A percentile compares a stretch with the other conserved stretches of the same genome.
These are phyloP conservation scores for Ascochyta fabae DNA, from an alignment of 2,329 filamentous ascomycete genomes.

Conservation along the genomic window DNA sequence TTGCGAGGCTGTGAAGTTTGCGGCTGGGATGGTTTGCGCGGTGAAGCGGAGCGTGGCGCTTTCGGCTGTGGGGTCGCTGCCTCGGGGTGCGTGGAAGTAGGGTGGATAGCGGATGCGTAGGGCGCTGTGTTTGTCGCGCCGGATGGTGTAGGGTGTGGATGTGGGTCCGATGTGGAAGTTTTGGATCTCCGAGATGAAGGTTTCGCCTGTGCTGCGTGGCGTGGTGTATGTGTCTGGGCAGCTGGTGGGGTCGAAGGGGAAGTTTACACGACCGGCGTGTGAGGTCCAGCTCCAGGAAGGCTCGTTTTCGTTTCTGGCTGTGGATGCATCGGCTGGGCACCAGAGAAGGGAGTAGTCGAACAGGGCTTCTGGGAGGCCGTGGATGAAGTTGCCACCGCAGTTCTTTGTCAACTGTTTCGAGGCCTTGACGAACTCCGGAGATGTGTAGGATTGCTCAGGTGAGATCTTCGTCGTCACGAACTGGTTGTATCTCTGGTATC, in stretches of 20 bases:
- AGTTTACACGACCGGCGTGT: constrained; percentile 36
- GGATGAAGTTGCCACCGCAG: constrained; percentile 39
- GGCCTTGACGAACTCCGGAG: constrained; percentile 31
- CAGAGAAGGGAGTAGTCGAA: constrained; percentile 44
- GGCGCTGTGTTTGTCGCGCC: constrained; percentile 31
- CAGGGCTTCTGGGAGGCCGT: constrained; percentile 40
- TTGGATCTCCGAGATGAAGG: constrained; percentile 39
- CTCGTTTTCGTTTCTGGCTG: constrained; percentile 23
- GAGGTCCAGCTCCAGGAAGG: constrained; percentile 46
- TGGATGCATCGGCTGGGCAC: constrained; percentile 35
- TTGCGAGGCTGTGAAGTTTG: constrained; percentile 35
- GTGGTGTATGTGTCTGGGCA: constrained; percentile 36
- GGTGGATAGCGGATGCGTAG: constrained; percentile 36
- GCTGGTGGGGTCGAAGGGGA: constrained; percentile 44
- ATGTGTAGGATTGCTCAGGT: constrained; percentile 16
- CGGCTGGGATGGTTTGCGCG: constrained; percentile 32
- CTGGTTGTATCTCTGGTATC: constrained; percentile 42
- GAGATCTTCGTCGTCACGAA: constrained; percentile 34
- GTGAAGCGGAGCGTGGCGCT: constrained; percentile 37
- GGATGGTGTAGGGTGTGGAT: constrained; percentile 34
- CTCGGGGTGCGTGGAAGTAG: constrained; percentile 34
- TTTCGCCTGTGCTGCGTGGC: constrained; percentile 28
- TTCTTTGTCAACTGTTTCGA: constrained; percentile 35
- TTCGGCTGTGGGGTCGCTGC: constrained; percentile 23
- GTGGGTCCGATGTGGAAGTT: constrained; percentile 36